Percentiles rank a stretch among this genome's conserved stretches.
These are phyloP conservation scores for Mrakia gelida DNA, from an alignment of 768 basidiomycete species.

Conservation along the genomic window DNA sequence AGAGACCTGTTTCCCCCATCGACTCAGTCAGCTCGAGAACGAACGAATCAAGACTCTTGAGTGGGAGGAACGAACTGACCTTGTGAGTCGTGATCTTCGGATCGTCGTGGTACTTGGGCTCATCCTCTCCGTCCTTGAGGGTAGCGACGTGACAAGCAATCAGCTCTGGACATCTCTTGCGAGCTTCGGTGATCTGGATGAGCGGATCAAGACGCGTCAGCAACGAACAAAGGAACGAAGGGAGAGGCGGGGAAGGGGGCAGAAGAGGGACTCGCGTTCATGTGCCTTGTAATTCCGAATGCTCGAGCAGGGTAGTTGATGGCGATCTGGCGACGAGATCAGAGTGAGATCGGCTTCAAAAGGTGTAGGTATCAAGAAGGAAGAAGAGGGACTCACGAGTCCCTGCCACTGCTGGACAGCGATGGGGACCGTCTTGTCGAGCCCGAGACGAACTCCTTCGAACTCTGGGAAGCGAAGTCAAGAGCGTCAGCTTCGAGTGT, in stretches of 20 bases:
- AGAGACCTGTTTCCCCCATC: conserved; percentile 59
- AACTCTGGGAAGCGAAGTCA: conserved; percentile 34
- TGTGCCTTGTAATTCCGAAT: conserved; percentile 90
- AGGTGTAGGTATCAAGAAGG: background rate
- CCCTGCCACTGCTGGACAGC: conserved; percentile 85
- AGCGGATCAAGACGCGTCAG: background rate
- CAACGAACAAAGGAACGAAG: background rate
- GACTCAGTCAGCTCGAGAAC: background rate
- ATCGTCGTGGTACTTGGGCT: conserved; percentile 89
- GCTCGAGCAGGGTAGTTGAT: conserved; percentile 92
- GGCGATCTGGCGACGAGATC: conserved; percentile 56
- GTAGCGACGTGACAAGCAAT: conserved; percentile 90
- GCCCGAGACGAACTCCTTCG: conserved; percentile 39
- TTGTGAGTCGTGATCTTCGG: conserved; percentile 88
- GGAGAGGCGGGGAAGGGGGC: conserved; percentile 14
- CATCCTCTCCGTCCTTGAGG: conserved; percentile 62
- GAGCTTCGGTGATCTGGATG: conserved; percentile 61
- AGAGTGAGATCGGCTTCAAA: background rate
- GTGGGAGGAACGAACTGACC: conserved; percentile 48
- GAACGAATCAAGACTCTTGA: background rate
- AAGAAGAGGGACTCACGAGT: conserved; percentile 41
- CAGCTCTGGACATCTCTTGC: conserved; percentile 78
- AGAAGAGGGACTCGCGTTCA: conserved; percentile 57
- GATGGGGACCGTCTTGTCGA: conserved; percentile 54
- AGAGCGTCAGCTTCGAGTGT: background rate